A percentile compares a stretch with the other conserved stretches of the same genome.
These are phyloP conservation scores for Dacryopinax spathularia DNA, from an alignment of 768 basidiomycete genomes.

Conservation along the genomic window DNA sequence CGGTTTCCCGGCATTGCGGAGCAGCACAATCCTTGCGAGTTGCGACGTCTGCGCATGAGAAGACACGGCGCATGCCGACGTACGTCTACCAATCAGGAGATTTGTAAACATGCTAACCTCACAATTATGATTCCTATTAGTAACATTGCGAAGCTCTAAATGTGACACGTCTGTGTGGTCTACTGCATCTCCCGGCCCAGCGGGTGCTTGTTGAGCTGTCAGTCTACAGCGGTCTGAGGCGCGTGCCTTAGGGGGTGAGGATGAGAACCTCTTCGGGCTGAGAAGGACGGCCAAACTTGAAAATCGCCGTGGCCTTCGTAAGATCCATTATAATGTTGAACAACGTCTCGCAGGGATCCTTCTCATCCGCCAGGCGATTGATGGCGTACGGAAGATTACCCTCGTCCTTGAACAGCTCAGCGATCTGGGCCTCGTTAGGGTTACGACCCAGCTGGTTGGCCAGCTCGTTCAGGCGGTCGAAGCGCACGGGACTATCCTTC, in stretches of 20 bases:
- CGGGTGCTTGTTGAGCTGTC: too few relatives aligned
- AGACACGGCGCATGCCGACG: too few relatives aligned
- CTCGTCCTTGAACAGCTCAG: constrained; percentile 1
- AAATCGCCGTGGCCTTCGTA: background rate
- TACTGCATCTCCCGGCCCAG: too few relatives aligned
- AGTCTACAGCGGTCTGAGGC: too few relatives aligned
- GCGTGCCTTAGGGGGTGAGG: background rate
- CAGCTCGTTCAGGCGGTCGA: background rate
- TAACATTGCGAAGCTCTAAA: too few relatives aligned
- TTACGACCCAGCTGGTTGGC: constrained; percentile 2
- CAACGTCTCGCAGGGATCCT: background rate
- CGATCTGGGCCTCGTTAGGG: background rate
- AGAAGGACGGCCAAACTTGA: background rate
- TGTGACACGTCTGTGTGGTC: too few relatives aligned
- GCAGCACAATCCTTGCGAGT: too few relatives aligned
- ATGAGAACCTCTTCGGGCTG: background rate
- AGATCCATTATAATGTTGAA: constrained; percentile 1
- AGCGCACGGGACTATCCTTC: background rate
- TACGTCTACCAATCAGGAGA: too few relatives aligned
- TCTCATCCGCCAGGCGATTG: background rate
- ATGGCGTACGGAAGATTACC: background rate
- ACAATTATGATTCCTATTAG: too few relatives aligned
- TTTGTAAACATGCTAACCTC: too few relatives aligned
- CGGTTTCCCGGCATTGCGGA: too few relatives aligned
- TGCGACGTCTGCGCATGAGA: too few relatives aligned